These are phyloP conservation scores for Balamuthia mandrillaris DNA, from an alignment of 208 protist species.

Conservation along the genomic window DNA sequence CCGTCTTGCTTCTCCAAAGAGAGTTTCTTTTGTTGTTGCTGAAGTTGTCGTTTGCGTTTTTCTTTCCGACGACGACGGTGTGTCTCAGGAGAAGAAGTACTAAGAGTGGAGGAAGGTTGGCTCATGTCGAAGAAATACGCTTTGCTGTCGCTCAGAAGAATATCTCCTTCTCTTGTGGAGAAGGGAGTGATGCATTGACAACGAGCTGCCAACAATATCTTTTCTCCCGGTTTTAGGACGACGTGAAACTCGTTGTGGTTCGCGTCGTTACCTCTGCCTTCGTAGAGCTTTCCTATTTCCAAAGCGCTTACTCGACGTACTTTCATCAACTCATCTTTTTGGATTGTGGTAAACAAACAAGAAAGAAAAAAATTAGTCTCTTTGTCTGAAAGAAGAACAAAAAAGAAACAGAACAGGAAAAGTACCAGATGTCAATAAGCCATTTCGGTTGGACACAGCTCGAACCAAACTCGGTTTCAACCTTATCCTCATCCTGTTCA, in stretches of 20 bases:
- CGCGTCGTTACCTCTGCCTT: no score
- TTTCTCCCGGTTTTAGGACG: background rate
- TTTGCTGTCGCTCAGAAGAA: background rate
- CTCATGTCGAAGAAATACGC: conserved; percentile 26
- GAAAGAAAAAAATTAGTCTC: background rate
- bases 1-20: no score
- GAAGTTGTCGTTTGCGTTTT: no score
- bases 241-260: background rate
- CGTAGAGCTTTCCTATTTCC: no score
- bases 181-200: conserved; percentile 28
- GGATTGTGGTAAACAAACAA: no score
- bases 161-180: conserved; percentile 8
- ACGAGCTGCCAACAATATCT: background rate
- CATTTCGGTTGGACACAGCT: background rate
- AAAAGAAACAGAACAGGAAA: no score
- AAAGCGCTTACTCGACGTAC: no score
- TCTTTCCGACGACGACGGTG: no score
- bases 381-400: background rate
- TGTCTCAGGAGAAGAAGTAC: no score
- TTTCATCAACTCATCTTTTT: no score
- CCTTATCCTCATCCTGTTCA: background rate
- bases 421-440: no score
- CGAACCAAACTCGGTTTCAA: background rate
- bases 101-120: background rate
- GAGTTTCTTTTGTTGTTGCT: no score